These are phyloP conservation scores for Cotoneaster glaucophyllus DNA, from an alignment of 306 rosid species.

Conservation along the genomic window DNA sequence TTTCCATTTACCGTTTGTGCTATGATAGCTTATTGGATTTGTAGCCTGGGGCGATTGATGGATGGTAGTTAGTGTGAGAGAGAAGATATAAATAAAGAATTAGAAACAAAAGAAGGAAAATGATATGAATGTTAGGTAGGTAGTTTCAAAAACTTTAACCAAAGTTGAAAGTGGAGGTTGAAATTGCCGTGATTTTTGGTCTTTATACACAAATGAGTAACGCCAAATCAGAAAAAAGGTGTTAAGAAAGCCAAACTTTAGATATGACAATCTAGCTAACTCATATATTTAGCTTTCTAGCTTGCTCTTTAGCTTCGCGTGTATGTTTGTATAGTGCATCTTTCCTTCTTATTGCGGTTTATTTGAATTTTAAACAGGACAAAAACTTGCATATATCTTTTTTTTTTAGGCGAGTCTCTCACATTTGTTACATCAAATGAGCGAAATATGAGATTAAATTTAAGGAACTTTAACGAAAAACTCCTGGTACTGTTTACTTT, in stretches of 20 bases:
- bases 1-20: neutral
- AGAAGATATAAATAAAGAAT: conserved; percentile 3
- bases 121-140: conserved; percentile 8
- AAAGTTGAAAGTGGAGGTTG: conserved; percentile 8
- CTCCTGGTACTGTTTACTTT: no score
- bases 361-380: neutral
- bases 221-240: neutral
- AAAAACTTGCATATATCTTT: no score
- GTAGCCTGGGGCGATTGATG: neutral
- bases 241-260: neutral
- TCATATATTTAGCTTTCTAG: neutral
- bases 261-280: neutral
- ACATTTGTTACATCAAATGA: no score
- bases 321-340: neutral
- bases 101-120: neutral
- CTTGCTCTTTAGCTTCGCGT: neutral
- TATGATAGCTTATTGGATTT: neutral
- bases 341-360: neutral
- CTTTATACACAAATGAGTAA: neutral
- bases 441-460: no score
- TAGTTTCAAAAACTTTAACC: neutral
- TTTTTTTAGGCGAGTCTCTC: no score
- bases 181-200: neutral
- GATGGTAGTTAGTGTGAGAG: conserved; percentile 10
- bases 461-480: no score